These are phyloP conservation scores for Suillus alpinus DNA, from an alignment of 768 basidiomycete species.

Conservation along the genomic window DNA sequence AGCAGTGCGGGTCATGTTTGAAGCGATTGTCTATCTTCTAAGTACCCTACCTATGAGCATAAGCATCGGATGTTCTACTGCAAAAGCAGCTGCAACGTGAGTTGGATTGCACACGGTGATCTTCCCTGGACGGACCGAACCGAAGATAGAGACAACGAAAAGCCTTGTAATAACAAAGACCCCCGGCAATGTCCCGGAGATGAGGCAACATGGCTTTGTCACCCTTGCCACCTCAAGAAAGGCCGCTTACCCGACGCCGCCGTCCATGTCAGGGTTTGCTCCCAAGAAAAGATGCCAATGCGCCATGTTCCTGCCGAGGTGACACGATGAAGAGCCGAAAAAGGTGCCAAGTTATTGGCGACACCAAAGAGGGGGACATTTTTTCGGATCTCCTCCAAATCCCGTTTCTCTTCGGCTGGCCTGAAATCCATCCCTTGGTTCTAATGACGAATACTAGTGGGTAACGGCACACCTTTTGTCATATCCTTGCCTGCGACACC, in stretches of 20 bases:
- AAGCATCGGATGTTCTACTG: background rate
- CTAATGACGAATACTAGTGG: background rate
- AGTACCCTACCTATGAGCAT: background rate
- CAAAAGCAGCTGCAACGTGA: background rate
- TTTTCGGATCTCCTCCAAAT: background rate
- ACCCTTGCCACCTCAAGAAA: background rate
- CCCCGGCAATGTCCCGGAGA: background rate
- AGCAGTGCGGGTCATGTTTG: background rate
- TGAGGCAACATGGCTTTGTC: background rate
- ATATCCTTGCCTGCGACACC: too few species aligned
- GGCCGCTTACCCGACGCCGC: conserved; percentile 12
- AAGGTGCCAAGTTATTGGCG: background rate
- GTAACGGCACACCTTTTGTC: background rate
- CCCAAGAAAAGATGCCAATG: conserved; percentile 5
- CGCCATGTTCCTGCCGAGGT: conserved; percentile 24
- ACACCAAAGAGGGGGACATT: background rate
- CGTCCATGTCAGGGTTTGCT: background rate
- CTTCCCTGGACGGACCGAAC: background rate
- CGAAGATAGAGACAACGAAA: background rate
- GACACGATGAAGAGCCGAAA: conserved; percentile 16
- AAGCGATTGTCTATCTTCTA: background rate
- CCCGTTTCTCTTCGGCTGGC: background rate
- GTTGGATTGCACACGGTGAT: background rate
- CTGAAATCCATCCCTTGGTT: background rate
- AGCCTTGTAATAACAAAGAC: background rate